Base-by-base conservation (phyloP, 352 stramenopile genomes). In the Bremia lactucae region DNA sequence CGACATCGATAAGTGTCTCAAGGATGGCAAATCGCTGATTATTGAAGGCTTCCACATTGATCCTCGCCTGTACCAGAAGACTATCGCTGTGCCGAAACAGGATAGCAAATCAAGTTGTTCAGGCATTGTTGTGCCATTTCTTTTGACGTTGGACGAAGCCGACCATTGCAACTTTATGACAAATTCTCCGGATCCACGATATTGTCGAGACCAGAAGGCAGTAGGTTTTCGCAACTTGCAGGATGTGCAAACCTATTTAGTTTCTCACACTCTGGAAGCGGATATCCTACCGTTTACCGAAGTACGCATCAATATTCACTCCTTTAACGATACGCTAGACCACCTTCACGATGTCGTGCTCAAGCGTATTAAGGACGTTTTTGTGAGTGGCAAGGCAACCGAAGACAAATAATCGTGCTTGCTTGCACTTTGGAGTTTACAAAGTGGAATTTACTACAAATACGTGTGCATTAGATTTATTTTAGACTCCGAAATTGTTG, bases 11-110 rank as follows among this genome's bases (percentile, higher is more conserved):
- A 93, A 93, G 51, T 93, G 80, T 34, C 59, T 93, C 3, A 93
- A 90, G 44, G 80, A 93, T 47, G 80, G 80, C 52, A 93, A 93
- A 62, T 93, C 80, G 35, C 65, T 93, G 34, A 86, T 93, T 49
- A 79, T 93, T 24, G 80, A 93, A 38, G 80, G 80, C 2, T 82
- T 93, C 42, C 80, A 93, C 61, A 74, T 93, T 31, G 80, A 93
- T 46, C 80, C 80, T 38, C 77, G 75, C 8, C 53, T 93, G 45
- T 93, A 93, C 50, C 76, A 93, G 41, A 72, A 77, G 37, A 74
- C 82, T 22, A 71, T 86, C 13, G 49, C 48, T 31, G 50, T 52
- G 1, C 53, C 56, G 15, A 54, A 61, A 22, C 41, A 60, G n/a
- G 52, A 19, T 15, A 59, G 39, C 36, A 61, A 47, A 3, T 45